Evolutionary conservation across 257 asterid genomes (phyloP), one percentile per base, ranked within the genome.

Genomic region (Solanum raphanifolium): DNA sequence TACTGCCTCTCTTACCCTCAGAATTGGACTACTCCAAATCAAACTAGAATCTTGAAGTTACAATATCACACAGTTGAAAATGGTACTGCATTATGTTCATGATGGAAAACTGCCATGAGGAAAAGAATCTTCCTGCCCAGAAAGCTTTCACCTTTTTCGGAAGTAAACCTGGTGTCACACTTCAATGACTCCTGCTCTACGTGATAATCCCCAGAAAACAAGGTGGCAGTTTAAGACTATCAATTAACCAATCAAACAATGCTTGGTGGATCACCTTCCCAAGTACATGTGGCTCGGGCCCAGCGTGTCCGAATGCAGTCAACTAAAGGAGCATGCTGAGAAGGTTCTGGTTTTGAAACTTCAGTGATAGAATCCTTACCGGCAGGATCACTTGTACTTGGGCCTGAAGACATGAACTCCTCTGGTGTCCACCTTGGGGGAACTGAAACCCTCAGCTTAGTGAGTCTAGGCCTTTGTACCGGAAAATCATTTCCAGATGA

Each of bases 371-470:
- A 85, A n/a, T 89, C 93, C 27, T 55, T 88, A 52, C 90, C 89
- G 41, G 89, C 87, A 13, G 91, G 41, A 68, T 92, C 93, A 43
- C 87, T 90, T 34, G 87, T 87, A 4, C 88, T 87, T 3, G 91
- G 84, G 68, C 88, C 89, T 31, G 96, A 86, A 36, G 96, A 90
- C 98, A 95, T 92, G 91, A 92, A 97, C 88, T 96, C 99, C 94
- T 96, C 99, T 0, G 99, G 98, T 1, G 99, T 97, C 99, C 99
- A 96, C 90, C 94, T 94, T 23, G 99, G 99, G 15, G 99, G 99
- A 84, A 96, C 99, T 1, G 98, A 94, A 43, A 97, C 99, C 88
- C 94, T 93, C 91, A 97, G 43, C 85, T 95, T 97, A 3, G 95
- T 94, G 8, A 97, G 90, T 87, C 98, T 93, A 1, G 99, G 99